Percentiles rank a stretch among this genome's conserved stretches.
Evolutionary conservation across 371 early-diverging fungal species (phyloP).

Genomic region (Mucor lusitanicus): DNA sequence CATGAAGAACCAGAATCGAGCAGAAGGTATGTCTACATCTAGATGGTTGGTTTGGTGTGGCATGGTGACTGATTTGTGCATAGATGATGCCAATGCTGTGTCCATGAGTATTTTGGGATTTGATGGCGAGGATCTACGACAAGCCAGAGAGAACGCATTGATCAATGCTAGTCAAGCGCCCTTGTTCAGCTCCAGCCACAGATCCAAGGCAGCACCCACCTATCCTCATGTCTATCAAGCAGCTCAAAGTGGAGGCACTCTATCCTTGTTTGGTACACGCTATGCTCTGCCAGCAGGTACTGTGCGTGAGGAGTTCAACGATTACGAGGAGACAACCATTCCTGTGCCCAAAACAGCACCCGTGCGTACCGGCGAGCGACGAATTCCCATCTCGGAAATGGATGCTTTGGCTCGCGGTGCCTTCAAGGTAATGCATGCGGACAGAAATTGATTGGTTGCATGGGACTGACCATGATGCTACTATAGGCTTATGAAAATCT

Average conservation of each 20-base stretch:
- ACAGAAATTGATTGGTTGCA: neutral
- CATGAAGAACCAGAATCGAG: conserved; percentile 22
- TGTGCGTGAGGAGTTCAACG: conserved; percentile 59
- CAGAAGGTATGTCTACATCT: conserved; percentile 12
- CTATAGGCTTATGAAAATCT: conserved; percentile 77
- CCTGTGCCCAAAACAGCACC: conserved; percentile 72
- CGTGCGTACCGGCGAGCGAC: conserved; percentile 53
- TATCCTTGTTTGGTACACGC: conserved; percentile 65
- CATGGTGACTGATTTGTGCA: too few relatives aligned
- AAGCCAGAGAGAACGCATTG: conserved; percentile 60
- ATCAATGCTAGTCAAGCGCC: conserved; percentile 40
- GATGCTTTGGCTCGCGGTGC: conserved; percentile 76
- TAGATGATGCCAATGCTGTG: conserved; percentile 53
- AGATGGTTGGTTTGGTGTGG: too few relatives aligned
- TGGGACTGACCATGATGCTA: neutral
- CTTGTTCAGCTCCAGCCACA: conserved; percentile 39
- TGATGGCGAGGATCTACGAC: conserved; percentile 50
- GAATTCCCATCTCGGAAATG: conserved; percentile 66
- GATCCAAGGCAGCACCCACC: conserved; percentile 30
- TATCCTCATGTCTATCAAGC: conserved; percentile 69
- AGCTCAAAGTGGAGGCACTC: conserved; percentile 47
- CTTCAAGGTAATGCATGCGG: conserved; percentile 58
- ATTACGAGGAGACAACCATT: conserved; percentile 83
- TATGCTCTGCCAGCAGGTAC: conserved; percentile 77
- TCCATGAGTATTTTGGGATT: conserved; percentile 61